Conservation (phyloP, 345 rosid genomes). For the Corchorus capsularis region DNA sequence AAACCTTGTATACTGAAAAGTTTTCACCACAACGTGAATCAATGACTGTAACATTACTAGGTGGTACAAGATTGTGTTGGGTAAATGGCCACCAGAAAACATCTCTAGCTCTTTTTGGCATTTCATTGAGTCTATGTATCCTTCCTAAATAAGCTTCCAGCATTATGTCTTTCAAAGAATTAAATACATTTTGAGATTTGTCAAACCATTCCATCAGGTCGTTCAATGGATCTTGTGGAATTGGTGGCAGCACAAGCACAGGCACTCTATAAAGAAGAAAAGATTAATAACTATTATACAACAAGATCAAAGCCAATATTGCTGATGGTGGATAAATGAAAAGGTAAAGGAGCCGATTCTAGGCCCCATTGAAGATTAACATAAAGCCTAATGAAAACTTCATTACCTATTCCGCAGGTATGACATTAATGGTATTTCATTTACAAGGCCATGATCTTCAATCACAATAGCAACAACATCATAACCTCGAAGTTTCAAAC, state of each 20-base stretch:
- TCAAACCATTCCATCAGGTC: slow-evolving; percentile 86
- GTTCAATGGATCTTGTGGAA: slow-evolving; percentile 78
- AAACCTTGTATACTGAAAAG: slow-evolving; percentile 83
- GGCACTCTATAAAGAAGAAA: slow-evolving; percentile 63
- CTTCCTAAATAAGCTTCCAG: slow-evolving; percentile 59
- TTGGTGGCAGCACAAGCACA: slow-evolving; percentile 75
- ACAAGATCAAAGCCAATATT: background rate
- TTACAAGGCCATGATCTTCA: slow-evolving; percentile 87
- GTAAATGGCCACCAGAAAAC: slow-evolving; percentile 99
- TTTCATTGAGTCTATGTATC: slow-evolving; percentile 53
- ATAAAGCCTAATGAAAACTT: background rate
- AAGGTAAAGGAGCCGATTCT: background rate
- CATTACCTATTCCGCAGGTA: slow-evolving; percentile 74
- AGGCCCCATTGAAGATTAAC: background rate
- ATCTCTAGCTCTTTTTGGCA: slow-evolving; percentile 74
- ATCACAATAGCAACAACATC: slow-evolving; percentile 80
- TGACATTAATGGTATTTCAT: slow-evolving; percentile 66
- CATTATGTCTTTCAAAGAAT: slow-evolving; percentile 62
- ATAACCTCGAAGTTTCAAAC: slow-evolving; percentile 76
- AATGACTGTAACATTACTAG: slow-evolving; percentile 70
- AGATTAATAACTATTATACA: slow-evolving; percentile 9
- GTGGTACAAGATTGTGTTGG: slow-evolving; percentile 79
- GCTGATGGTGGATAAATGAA: background rate
- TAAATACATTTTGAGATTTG: slow-evolving; percentile 55
- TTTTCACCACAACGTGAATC: slow-evolving; percentile 95